phyloP scores from a whole-genome alignment of 2,329 filamentous ascomycete genomes.

The Mollisia scopiformis region DNA sequence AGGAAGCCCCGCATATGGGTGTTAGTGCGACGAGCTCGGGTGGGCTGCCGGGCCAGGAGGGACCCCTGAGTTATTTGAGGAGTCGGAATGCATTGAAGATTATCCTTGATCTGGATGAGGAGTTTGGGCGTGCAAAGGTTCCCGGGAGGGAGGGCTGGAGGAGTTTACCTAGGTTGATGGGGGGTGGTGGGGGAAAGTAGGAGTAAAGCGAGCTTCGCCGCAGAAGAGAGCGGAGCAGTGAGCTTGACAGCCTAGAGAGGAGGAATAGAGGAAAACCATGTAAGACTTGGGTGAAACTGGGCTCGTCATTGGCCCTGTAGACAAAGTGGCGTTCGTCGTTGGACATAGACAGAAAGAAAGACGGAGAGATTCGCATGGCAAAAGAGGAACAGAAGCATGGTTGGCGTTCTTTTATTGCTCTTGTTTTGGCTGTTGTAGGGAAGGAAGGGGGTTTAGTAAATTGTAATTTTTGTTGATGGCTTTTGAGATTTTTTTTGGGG shows the following conservation, averaged over 20 bases:
- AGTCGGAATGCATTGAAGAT: slow-evolving; percentile 94
- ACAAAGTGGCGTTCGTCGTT: background rate
- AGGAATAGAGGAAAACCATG: background rate
- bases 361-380: too few species aligned
- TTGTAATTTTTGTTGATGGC: too few species aligned
- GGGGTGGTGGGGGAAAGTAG: slow-evolving; percentile 25
- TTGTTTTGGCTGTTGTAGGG: too few species aligned
- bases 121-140: slow-evolving; percentile 67
- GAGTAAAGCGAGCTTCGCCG: background rate
- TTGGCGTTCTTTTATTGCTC: too few species aligned
- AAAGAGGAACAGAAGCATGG: too few species aligned
- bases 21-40: slow-evolving; percentile 60
- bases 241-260: background rate
- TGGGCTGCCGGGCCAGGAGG: slow-evolving; percentile 40
- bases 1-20: slow-evolving; percentile 53
- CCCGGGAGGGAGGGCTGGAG: slow-evolving; percentile 33
- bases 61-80: slow-evolving; percentile 59
- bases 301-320: too few species aligned
- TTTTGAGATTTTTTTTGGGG: too few species aligned
- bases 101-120: slow-evolving; percentile 90
- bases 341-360: background rate
- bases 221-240: background rate
- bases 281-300: too few species aligned
- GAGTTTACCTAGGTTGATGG: slow-evolving; percentile 31
- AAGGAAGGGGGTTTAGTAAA: too few species aligned